phyloP scores from a whole-genome alignment of 805 yeast genomes.

The Vanderwaltozyma verrucispora region DNA sequence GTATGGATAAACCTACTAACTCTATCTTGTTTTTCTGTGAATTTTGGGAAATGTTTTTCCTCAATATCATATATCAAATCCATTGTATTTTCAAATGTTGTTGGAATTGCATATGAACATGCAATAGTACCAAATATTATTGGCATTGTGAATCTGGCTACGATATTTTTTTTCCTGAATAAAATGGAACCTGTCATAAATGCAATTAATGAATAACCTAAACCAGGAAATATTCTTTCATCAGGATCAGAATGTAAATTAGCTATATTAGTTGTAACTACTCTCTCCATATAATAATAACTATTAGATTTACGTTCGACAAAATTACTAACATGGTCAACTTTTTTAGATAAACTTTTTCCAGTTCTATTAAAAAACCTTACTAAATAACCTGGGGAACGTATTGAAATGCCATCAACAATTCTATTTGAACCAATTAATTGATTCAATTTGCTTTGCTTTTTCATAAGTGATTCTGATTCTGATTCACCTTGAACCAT shows the following conservation, averaged over 20 bases:
- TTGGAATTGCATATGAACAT: constrained; percentile 47
- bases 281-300: constrained; percentile 40
- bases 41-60: constrained; percentile 24
- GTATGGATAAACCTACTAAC: neutral
- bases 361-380: constrained; percentile 11
- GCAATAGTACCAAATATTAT: constrained; percentile 41
- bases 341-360: constrained; percentile 4
- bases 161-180: constrained; percentile 42
- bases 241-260: constrained; percentile 41
- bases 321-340: constrained; percentile 19
- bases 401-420: constrained; percentile 22
- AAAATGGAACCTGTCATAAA: constrained; percentile 49
- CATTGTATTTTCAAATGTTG: constrained; percentile 42
- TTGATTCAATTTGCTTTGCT: constrained; percentile 1
- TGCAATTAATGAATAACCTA: constrained; percentile 45
- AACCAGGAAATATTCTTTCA: constrained; percentile 49
- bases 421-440: constrained; percentile 16
- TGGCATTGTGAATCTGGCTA: constrained; percentile 42
- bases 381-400: constrained; percentile 16
- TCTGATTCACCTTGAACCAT: constrained; percentile 2
- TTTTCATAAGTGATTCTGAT: constrained; percentile 3
- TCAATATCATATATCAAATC: constrained; percentile 41
- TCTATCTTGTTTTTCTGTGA: constrained; percentile 15
- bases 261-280: constrained; percentile 41
- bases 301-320: constrained; percentile 35